Percentiles rank a stretch among this genome's conserved stretches.
These are phyloP conservation scores for Populus hybrid DNA, from an alignment of 441 rosid genomes.

Conservation along the genomic window DNA sequence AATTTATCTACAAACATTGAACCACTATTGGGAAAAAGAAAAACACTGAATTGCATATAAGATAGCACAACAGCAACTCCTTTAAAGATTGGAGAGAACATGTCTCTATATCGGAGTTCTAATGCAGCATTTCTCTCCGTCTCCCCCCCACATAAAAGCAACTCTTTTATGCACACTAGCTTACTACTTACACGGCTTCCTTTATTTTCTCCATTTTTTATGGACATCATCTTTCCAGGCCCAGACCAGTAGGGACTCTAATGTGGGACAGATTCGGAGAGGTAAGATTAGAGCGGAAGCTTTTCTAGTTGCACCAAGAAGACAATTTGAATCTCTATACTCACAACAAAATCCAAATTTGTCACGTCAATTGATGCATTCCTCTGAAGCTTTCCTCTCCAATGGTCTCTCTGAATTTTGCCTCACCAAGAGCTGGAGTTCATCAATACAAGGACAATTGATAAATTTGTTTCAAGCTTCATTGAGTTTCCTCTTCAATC, in stretches of 20 bases:
- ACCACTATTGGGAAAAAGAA: not conserved
- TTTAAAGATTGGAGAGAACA: not conserved
- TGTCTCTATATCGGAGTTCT: not conserved
- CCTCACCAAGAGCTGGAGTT: not conserved
- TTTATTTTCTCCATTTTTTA: not conserved
- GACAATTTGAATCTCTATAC: not conserved
- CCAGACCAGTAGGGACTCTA: constrained; percentile 2
- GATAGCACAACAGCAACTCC: not conserved
- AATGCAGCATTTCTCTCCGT: not conserved
- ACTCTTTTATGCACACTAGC: not conserved
- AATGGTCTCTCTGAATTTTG: not conserved
- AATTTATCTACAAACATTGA: not conserved
- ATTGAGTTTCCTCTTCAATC: constrained; percentile 8
- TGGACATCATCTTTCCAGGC: not conserved
- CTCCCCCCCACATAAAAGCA: not conserved
- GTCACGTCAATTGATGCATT: not conserved
- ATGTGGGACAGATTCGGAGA: not conserved
- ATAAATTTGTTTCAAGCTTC: not conserved
- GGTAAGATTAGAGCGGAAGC: not conserved
- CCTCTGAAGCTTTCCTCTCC: not conserved
- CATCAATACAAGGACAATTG: not conserved
- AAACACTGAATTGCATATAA: not conserved
- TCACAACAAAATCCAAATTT: not conserved
- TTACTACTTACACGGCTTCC: not conserved
- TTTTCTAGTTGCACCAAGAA: constrained; percentile 3